Percentiles rank a stretch among this genome's conserved stretches.
These are phyloP conservation scores for Scheffersomyces amazonensis DNA, from an alignment of 805 yeast genomes.

Conservation along the genomic window DNA sequence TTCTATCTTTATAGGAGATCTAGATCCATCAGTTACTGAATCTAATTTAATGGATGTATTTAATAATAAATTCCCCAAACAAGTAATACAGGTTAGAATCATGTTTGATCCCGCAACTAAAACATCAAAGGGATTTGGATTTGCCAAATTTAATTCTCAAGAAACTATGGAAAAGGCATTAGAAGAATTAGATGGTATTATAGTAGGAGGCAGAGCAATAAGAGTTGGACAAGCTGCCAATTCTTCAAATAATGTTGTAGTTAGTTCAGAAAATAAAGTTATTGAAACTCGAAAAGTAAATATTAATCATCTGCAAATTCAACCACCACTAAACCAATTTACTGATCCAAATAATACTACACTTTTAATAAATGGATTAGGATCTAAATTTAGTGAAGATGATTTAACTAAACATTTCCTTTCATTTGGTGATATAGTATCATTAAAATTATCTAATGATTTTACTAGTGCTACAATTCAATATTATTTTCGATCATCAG, in stretches of 20 bases:
- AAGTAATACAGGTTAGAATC: conserved; percentile 68
- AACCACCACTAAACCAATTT: conserved; percentile 57
- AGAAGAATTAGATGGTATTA: conserved; percentile 76
- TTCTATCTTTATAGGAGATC: conserved; percentile 84
- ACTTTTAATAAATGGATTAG: conserved; percentile 65
- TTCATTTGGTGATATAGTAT: conserved; percentile 55
- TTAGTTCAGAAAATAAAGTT: conserved; percentile 7
- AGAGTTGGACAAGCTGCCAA: conserved; percentile 55
- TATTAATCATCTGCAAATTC: conserved; percentile 38
- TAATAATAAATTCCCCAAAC: conserved; percentile 64
- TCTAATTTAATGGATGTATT: conserved; percentile 61
- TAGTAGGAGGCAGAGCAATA: conserved; percentile 71
- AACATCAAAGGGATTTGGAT: conserved; percentile 81
- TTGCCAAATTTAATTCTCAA: conserved; percentile 69
- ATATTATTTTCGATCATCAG: conserved; percentile 28
- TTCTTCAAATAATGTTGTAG: conserved; percentile 7
- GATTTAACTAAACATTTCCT: conserved; percentile 61
- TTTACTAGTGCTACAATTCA: conserved; percentile 20
- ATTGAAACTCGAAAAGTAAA: conserved; percentile 13
- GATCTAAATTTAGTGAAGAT: conserved; percentile 53
- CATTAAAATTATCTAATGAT: conserved; percentile 18
- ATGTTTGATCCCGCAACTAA: conserved; percentile 73
- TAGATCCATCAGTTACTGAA: conserved; percentile 73
- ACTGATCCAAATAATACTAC: conserved; percentile 85
- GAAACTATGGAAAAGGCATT: conserved; percentile 71